Percentiles rank a stretch among this genome's conserved stretches.
Evolutionary conservation across 768 basidiomycete genomes (phyloP).

Genomic region (Punctularia strigosozonata): DNA sequence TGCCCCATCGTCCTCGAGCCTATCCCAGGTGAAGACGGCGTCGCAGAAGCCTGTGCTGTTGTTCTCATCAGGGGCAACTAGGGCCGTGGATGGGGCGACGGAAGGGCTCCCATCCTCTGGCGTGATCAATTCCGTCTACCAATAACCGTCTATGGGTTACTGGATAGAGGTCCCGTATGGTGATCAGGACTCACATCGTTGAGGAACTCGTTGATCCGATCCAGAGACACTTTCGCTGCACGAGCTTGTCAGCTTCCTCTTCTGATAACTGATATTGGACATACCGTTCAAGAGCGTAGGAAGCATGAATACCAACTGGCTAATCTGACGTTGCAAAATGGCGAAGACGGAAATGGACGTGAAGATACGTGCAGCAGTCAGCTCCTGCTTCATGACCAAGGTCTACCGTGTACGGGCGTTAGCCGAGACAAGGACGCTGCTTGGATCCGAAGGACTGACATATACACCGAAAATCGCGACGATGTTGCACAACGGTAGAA

Average conservation of each 20-base stretch:
- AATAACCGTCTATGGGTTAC: no score
- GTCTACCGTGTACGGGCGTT: conserved; percentile 9
- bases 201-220: not conserved
- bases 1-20: not conserved
- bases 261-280: not conserved
- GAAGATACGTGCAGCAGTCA: no score
- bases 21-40: not conserved
- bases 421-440: no score
- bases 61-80: not conserved
- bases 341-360: not conserved
- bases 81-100: not conserved
- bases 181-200: not conserved
- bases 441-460: no score
- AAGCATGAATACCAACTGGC: not conserved
- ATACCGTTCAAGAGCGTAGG: not conserved
- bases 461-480: no score
- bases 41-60: not conserved
- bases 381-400: conserved; percentile 18
- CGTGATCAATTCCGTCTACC: no score
- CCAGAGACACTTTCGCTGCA: not conserved
- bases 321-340: not conserved
- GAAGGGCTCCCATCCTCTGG: not conserved
- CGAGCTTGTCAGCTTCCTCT: no score
- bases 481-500: no score
- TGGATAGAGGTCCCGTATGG: no score